Conservation (phyloP, 495 filamentous ascomycete species). For the Evansstolkia leycettana region DNA sequence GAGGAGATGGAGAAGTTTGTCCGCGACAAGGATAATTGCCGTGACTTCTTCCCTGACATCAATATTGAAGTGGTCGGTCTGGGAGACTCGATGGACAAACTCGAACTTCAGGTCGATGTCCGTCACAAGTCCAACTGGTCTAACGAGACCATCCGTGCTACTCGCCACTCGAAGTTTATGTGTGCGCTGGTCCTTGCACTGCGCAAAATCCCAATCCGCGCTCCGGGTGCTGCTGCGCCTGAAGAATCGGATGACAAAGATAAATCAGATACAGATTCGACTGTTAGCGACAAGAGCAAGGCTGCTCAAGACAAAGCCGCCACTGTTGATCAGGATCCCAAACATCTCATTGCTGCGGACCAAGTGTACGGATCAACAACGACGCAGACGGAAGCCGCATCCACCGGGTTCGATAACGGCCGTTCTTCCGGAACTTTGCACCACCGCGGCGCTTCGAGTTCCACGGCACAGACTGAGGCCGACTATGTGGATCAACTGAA, state of each 20-base stretch:
- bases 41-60: conserved; percentile 85
- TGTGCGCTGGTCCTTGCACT: conserved; percentile 81
- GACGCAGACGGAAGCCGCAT: conserved; percentile 12
- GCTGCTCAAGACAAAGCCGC: conserved; percentile 1
- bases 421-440: conserved; percentile 16
- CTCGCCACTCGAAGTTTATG: conserved; percentile 91
- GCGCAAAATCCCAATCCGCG: conserved; percentile 76
- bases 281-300: conserved; percentile 3
- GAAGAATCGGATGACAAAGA: conserved; percentile 45
- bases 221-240: conserved; percentile 55
- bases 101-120: conserved; percentile 72
- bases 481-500: conserved; percentile 32
- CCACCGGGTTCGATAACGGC: conserved; percentile 25
- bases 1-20: conserved; percentile 77
- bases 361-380: conserved; percentile 7
- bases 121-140: conserved; percentile 95
- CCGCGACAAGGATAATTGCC: conserved; percentile 68
- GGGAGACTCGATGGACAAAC: conserved; percentile 77
- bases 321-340: conserved; percentile 24
- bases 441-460: conserved; percentile 17
- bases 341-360: conserved; percentile 37
- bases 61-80: conserved; percentile 66
- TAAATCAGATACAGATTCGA: conserved; percentile 20
- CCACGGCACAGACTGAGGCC: conserved; percentile 22
- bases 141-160: conserved; percentile 71